Base-by-base conservation (phyloP, 176 grass and related monocot genomes). In the Canna indica region DNA sequence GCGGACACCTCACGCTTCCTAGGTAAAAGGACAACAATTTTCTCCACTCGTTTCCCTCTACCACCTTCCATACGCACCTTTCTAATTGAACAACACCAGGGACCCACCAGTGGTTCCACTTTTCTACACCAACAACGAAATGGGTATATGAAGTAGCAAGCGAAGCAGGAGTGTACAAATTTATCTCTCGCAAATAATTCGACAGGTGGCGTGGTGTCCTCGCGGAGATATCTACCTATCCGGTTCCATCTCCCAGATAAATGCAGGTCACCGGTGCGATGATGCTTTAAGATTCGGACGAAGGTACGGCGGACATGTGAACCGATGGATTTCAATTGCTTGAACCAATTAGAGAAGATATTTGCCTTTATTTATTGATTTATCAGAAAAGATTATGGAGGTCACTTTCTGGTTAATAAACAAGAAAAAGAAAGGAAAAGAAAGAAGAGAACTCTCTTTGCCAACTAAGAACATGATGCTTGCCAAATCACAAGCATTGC, bases 391-490 rank as follows among this genome's bases (percentile, higher is more conserved):
- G 41, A 2, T 8, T 54, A 20, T 54, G 48, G 18, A 18, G 14
- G 48, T 53, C 48, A 53, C 22, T 53, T 24, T 53, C 48, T 0
- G 17, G n/a, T 53, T 24, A 22, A 54, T 25, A 54, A n/a, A 54
- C 41, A 44, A 44, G 41, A 54, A 54, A 25, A 54, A 54, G 0
- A 54, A 54, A 54, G 7, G 22, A 1, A 24, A n/a, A 24, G 20
- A 50, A 50, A 3, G 20, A 52, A 53, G n/a, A 9, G 50, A n/a
- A 6, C 1, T 54, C 1, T n/a, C 13, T 5, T 0, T 52, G 50
- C 50, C 50, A 54, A n/a, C 50, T n/a, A 54, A 54, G 50, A 54
- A 54, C 5, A 54, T 54, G 50, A 54, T 54, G 50, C n/a, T n/a
- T n/a, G n/a, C n/a, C n/a, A n/a, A n/a, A n/a, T n/a, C n/a, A n/a